A percentile compares a stretch with the other conserved stretches of the same genome.
phyloP scores from a whole-genome alignment of 768 basidiomycete genomes.

The Cyclocybe aegerita region DNA sequence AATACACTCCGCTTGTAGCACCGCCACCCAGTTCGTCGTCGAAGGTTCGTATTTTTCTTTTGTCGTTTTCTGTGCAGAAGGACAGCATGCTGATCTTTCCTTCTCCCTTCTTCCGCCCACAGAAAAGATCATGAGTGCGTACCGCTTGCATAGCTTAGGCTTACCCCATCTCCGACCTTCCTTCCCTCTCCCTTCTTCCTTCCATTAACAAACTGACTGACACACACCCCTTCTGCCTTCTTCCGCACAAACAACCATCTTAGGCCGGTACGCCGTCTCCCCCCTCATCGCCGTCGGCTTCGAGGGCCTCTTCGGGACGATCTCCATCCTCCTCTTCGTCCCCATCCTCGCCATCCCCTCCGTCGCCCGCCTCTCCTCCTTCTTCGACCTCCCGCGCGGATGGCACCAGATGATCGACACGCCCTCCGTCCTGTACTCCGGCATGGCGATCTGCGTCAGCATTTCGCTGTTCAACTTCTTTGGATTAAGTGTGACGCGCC shows the following conservation, averaged over 20 bases:
- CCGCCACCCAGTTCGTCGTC: constrained; percentile 89
- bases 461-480: constrained; percentile 89
- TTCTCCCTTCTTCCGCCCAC: background rate
- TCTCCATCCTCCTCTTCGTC: constrained; percentile 77
- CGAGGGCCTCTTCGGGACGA: constrained; percentile 89
- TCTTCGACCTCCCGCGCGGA: constrained; percentile 88
- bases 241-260: background rate
- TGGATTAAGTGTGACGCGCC: constrained; percentile 87
- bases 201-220: constrained; percentile 3
- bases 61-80: constrained; percentile 2
- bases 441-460: constrained; percentile 69
- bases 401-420: constrained; percentile 87
- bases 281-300: constrained; percentile 93
- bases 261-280: constrained; percentile 72
- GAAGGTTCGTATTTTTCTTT: constrained; percentile 48
- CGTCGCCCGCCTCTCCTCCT: constrained; percentile 59
- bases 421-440: constrained; percentile 66
- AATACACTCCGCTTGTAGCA: constrained; percentile 43
- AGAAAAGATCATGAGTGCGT: constrained; percentile 85
- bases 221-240: background rate
- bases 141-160: no score
- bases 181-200: background rate
- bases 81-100: constrained; percentile 7
- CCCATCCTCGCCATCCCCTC: constrained; percentile 76
- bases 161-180: constrained; percentile 5